Evolutionary conservation across 495 filamentous ascomycete genomes (phyloP).

Genomic region (Terfezia boudieri): DNA sequence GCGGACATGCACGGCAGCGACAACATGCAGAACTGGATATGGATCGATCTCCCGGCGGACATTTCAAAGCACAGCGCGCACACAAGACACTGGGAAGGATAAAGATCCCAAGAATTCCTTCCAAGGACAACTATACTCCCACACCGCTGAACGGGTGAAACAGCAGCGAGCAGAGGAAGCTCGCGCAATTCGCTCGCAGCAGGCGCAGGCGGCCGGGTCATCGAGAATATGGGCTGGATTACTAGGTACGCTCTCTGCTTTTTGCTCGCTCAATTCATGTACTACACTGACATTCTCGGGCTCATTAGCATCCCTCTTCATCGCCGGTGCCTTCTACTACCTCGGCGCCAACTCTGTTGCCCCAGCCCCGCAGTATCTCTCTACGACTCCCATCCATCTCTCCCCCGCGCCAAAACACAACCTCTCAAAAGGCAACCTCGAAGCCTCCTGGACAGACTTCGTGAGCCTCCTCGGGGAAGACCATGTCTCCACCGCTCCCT

Average conservation of each 20-base stretch:
- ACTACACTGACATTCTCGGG: no score
- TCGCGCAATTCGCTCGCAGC: slow-evolving; percentile 35
- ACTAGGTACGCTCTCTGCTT: slow-evolving; percentile 23
- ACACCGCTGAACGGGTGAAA: slow-evolving; percentile 50
- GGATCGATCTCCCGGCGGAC: no score
- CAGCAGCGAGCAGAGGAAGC: slow-evolving; percentile 49
- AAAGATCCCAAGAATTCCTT: slow-evolving; percentile 30
- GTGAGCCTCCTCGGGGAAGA: slow-evolving; percentile 60
- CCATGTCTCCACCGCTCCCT: slow-evolving; percentile 53
- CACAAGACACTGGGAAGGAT: background rate
- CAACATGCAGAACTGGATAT: no score
- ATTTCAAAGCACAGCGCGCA: no score
- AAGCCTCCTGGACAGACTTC: slow-evolving; percentile 89
- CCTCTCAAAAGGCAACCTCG: slow-evolving; percentile 47
- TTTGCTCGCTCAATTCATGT: background rate
- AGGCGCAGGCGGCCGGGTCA: slow-evolving; percentile 29
- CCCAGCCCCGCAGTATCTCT: slow-evolving; percentile 33
- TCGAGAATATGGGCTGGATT: slow-evolving; percentile 14
- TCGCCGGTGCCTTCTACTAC: slow-evolving; percentile 43
- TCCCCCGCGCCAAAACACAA: slow-evolving; percentile 44
- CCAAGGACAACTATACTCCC: slow-evolving; percentile 70
- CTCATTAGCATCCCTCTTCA: slow-evolving; percentile 19
- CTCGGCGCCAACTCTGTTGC: slow-evolving; percentile 40
- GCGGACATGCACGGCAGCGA: no score
- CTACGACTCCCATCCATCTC: slow-evolving; percentile 46